Evolutionary conservation across 805 yeast genomes (phyloP).

Genomic region (Zygotorulaspora florentina): DNA sequence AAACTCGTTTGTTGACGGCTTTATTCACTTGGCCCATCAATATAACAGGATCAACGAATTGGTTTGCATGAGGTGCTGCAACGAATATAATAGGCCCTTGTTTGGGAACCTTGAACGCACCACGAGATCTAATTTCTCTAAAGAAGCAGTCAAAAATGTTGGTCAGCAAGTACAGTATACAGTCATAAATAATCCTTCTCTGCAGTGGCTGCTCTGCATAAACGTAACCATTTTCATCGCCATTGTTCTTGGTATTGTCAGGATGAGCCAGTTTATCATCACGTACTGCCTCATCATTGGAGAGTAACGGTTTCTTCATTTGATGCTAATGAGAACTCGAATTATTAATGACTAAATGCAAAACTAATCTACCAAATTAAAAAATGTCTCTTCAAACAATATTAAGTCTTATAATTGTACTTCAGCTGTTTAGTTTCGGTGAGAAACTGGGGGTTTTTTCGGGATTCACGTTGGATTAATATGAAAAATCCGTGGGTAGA

Average conservation of each 20-base stretch:
- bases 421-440: no score
- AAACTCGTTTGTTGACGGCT: constrained; percentile 62
- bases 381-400: no score
- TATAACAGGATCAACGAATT: constrained; percentile 74
- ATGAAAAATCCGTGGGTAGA: no score
- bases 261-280: neutral
- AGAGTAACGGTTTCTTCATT: neutral
- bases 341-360: no score
- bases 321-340: neutral
- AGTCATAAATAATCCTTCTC: constrained; percentile 46
- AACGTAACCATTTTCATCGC: constrained; percentile 3
- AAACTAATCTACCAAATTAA: no score
- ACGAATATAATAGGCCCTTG: constrained; percentile 87
- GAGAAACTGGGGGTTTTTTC: neutral
- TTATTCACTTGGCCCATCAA: constrained; percentile 75
- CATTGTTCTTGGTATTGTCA: neutral
- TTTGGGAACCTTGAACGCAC: constrained; percentile 67
- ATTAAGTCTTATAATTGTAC: no score
- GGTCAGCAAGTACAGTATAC: constrained; percentile 47
- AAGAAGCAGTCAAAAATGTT: constrained; percentile 65
- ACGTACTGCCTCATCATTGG: neutral
- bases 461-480: no score
- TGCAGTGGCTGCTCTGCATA: constrained; percentile 39
- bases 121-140: constrained; percentile 83
- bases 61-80: constrained; percentile 97